Base-by-base conservation (phyloP, 352 stramenopile genomes). In the Blastocystis hominis region DNA sequence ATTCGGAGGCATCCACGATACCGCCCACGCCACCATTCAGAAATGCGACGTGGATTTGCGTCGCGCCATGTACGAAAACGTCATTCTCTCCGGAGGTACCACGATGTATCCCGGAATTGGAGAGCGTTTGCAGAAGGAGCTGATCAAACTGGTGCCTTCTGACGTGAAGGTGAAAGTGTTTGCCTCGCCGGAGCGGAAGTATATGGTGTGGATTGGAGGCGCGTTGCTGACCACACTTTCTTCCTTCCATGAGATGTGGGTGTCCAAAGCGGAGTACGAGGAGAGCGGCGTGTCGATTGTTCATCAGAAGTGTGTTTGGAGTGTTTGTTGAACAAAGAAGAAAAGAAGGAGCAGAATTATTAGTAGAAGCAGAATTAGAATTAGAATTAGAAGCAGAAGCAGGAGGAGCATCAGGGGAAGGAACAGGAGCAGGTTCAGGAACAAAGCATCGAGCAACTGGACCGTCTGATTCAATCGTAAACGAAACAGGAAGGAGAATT, bases 161-260 rank as follows among this genome's bases (percentile, higher is more conserved):
- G 95, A 93, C 36, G 97, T 98, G 91, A 97, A 97, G 91, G 94
- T 98, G 90, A 98, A 98, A 91, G 95, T 98, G 63, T 91, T 98
- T 10, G 94, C 95, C 61, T 94, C 93, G 15, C 93, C 93, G 2
- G 93, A 96, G 90, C 92, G 94, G 88, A 95, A 97, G 91, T 98
- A 98, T 93, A 97, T 94, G 46, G 94, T 97, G 13, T 98, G 95
- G 95, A 98, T 98, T 91, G 95, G 95, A 92, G 96, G 96, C 88
- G 97, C 94, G 77, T 98, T 98, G 89, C 90, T 98, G 55, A 92
- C 95, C 30, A 97, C 94, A 86, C 91, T 98, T n/a, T 96, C 94
- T 75, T 98, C 95, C 75, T 98, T 98, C 94, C 94, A 98, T 90
- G 93, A 96, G 88, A 97, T 98, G 94, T 98, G 95, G 95, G 98